Base-by-base conservation (phyloP, 202 grass and related monocot species). In the Brachypodium distachyon region DNA sequence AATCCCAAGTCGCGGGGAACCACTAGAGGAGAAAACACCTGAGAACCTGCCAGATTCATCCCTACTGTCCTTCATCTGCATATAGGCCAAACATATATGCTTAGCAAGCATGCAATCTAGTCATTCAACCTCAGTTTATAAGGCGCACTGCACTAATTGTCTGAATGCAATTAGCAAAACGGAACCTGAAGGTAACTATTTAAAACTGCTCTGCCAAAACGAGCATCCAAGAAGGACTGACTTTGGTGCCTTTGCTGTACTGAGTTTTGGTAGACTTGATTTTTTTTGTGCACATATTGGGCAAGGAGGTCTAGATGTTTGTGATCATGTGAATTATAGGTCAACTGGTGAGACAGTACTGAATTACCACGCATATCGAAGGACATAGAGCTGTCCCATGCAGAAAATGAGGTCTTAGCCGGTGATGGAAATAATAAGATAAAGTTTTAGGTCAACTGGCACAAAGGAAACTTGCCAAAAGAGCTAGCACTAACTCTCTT, bases 1-100 rank as follows among this genome's bases (percentile, higher is more conserved):
- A 81, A 90, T 67, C 12, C 73, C 91, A 72, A 87, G 83, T 32
- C 80, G 74, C 22, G 91, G 95, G 36, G 95, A 92, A 80, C 89
- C 91, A 78, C 82, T 74, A 64, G 84, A 92, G 58, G 91, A 98
- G 16, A 86, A 83, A 75, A 83, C 82, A 72, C 86, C 86, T 26
- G 91, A 94, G 74, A 94, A 98, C 47, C 92, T 92, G 68, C 96
- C 96, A 89, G 89, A 99, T 74, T 96, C 96, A 78, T 99, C 96
- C 83, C 83, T 88, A 26, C 92, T 87, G 58, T 99, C 96, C 44
- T 87, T 99, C 73, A 79, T 62, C 84, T 89, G 74, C 52, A 49
- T 42, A 62, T 9, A 34, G 8, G 27, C 17, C 19, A 80, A 89
- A 44, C 19, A 62, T 32, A 61, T 33, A 55, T 25, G 59, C 6